A percentile compares a stretch with the other conserved stretches of the same genome.
Conservation (phyloP, 108 stramenopile genomes). For the Skeletonema grethae region DNA sequence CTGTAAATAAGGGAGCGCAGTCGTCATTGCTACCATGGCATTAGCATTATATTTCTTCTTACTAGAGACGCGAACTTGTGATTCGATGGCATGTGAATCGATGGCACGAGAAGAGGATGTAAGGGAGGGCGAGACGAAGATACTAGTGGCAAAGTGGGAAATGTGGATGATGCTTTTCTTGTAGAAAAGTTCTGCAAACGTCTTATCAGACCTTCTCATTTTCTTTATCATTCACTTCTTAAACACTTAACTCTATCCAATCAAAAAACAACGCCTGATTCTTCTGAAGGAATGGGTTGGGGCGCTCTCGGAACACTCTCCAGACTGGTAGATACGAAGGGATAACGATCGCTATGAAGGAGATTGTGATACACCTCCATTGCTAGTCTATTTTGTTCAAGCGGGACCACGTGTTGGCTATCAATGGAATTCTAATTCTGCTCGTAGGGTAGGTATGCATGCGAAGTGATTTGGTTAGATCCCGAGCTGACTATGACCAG, state of each 20-base stretch:
- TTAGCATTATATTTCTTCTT: neutral
- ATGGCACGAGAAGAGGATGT: too few species aligned
- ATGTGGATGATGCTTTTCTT: too few species aligned
- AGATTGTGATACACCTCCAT: neutral
- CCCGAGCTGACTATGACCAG: too few species aligned
- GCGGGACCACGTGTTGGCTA: conserved; percentile 2
- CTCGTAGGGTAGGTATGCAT: too few species aligned
- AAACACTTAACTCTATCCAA: neutral
- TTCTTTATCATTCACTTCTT: too few species aligned
- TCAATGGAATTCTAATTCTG: neutral
- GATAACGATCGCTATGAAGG: too few species aligned
- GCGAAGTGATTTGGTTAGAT: too few species aligned
- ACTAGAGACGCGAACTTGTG: too few species aligned
- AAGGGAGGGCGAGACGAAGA: too few species aligned
- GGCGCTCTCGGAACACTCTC: neutral
- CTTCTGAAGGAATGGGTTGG: neutral
- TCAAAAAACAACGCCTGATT: neutral
- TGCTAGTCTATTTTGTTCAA: neutral
- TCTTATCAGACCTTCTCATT: too few species aligned
- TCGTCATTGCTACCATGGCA: neutral
- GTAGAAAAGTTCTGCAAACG: too few species aligned
- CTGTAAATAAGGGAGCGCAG: neutral
- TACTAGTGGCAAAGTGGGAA: neutral
- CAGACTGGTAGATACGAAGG: neutral
- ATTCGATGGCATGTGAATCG: too few species aligned